Evolutionary conservation across 2,329 filamentous ascomycete species (phyloP).

Genomic region (Ceratocystis lukuohia): DNA sequence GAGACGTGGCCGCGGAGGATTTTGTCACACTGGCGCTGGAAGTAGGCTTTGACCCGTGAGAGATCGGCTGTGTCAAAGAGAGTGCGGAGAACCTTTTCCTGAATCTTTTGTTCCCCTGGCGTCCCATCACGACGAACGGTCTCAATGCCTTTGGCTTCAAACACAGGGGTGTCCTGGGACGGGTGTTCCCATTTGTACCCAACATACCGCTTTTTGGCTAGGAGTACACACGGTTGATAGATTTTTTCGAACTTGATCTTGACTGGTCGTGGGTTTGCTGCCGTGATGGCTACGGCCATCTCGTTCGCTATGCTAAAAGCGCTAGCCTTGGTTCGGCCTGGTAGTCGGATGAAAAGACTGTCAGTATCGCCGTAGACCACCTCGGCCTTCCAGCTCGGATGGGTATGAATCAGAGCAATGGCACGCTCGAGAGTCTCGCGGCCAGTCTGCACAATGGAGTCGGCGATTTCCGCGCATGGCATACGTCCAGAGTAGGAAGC

Average conservation of each 20-base stretch:
- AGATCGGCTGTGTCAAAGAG: constrained; percentile 85
- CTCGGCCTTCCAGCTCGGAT: constrained; percentile 79
- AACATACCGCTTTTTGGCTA: constrained; percentile 96
- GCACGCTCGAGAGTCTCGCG: constrained; percentile 89
- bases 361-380: constrained; percentile 98
- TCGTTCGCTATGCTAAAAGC: constrained; percentile 89
- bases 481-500: constrained; percentile 93
- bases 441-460: constrained; percentile 93
- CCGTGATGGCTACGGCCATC: constrained; percentile 75
- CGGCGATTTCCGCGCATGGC: constrained; percentile 95
- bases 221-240: constrained; percentile 83
- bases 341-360: constrained; percentile 81
- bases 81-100: constrained; percentile 78
- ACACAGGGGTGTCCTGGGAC: constrained; percentile 65
- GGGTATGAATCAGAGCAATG: constrained; percentile 82
- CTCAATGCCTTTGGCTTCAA: constrained; percentile 97
- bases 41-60: constrained; percentile 77
- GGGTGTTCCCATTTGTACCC: constrained; percentile 89
- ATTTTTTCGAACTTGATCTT: constrained; percentile 99
- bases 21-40: constrained; percentile 78
- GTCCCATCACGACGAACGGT: constrained; percentile 92
- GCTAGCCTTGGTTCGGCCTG: constrained; percentile 71
- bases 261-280: constrained; percentile 78
- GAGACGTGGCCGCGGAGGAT: constrained; percentile 82
- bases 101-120: constrained; percentile 89